Conservation (phyloP, 768 basidiomycete species). For the Collybia sordida region DNA sequence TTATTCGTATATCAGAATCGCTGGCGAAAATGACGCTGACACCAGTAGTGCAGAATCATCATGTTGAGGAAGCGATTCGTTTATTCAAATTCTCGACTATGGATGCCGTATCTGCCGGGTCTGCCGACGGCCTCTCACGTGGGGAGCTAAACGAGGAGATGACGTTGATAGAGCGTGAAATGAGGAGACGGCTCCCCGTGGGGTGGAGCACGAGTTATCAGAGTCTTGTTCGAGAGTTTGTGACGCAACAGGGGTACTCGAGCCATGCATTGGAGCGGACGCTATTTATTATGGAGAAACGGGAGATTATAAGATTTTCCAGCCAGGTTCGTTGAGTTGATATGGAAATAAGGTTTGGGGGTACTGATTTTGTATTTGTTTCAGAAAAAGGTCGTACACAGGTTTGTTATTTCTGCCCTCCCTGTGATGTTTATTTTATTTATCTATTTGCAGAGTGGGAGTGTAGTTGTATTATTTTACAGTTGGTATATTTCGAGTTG, state of each 20-base stretch:
- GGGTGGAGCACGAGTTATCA: constrained; percentile 98
- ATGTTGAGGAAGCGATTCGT: constrained; percentile 97
- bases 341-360: background rate
- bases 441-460: constrained; percentile 16
- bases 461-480: constrained; percentile 10
- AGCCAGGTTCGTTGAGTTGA: constrained; percentile 47
- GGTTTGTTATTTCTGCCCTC: constrained; percentile 17
- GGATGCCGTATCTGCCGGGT: constrained; percentile 96
- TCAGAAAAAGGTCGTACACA: constrained; percentile 48
- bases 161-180: constrained; percentile 83
- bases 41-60: constrained; percentile 82
- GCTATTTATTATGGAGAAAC: constrained; percentile 89
- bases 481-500: background rate
- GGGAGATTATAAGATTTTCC: constrained; percentile 91
- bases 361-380: constrained; percentile 7
- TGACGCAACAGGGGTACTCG: constrained; percentile 87
- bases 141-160: constrained; percentile 95
- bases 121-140: constrained; percentile 88
- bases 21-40: constrained; percentile 92
- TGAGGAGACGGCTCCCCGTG: constrained; percentile 79
- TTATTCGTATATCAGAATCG: constrained; percentile 97
- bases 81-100: constrained; percentile 99
- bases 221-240: constrained; percentile 90
- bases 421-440: background rate
- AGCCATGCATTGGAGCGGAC: constrained; percentile 90